Conservation (phyloP, 805 yeast genomes). For the Cephaloascus fragrans region DNA sequence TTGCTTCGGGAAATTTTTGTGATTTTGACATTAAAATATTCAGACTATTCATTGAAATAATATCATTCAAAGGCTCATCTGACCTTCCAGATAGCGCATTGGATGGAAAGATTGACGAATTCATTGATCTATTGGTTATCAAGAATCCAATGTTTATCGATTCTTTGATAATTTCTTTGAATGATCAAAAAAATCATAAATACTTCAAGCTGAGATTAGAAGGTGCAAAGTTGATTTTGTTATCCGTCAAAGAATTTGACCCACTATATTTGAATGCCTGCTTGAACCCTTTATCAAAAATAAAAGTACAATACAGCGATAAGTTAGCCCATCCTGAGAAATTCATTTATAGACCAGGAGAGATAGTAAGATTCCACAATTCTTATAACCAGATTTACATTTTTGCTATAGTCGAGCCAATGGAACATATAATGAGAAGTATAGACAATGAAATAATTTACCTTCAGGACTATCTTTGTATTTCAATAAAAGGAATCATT, state of each 20-base stretch:
- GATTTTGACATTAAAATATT: too few species aligned
- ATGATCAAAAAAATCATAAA: too few species aligned
- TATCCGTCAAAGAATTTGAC: not conserved
- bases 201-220: too few species aligned
- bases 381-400: not conserved
- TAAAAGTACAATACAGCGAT: not conserved
- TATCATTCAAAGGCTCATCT: not conserved
- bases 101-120: too few species aligned
- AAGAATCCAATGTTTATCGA: not conserved
- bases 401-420: not conserved
- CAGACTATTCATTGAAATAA: not conserved
- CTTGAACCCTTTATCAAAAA: not conserved
- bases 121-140: not conserved
- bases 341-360: not conserved
- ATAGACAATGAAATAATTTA: not conserved
- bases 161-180: not conserved
- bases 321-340: not conserved
- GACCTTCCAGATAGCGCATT: not conserved
- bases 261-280: not conserved
- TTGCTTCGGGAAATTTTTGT: too few species aligned
- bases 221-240: too few species aligned
- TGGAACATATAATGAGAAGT: not conserved
- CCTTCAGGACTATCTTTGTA: not conserved
- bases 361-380: not conserved
- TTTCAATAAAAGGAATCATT: not conserved